Percentiles rank a stretch among this genome's conserved stretches.
Evolutionary conservation across 176 grass and related monocot species (phyloP).

Genomic region (Oryza coarctata): DNA sequence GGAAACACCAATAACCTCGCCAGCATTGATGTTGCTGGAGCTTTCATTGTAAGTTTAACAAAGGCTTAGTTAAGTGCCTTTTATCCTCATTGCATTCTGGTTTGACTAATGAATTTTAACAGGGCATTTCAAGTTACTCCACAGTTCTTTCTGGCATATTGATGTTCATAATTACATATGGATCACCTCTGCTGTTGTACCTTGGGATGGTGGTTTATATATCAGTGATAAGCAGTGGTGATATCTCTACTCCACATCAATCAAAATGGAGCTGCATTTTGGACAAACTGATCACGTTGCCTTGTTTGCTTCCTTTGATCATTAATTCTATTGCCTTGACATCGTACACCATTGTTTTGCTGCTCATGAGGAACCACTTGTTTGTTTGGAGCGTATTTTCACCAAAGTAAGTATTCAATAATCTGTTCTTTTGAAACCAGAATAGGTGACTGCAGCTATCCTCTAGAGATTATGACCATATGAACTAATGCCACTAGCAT

Average conservation of each 20-base stretch:
- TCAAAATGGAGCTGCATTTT: conserved; percentile 42
- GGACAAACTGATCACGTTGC: conserved; percentile 50
- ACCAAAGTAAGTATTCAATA: conserved; percentile 76
- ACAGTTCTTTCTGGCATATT: conserved; percentile 68
- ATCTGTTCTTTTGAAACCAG: not conserved
- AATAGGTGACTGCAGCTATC: not conserved
- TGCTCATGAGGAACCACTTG: conserved; percentile 93
- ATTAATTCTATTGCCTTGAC: conserved; percentile 74
- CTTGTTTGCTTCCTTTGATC: conserved; percentile 71
- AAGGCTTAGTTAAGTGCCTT: not conserved
- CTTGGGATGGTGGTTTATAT: conserved; percentile 65
- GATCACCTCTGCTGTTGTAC: conserved; percentile 63
- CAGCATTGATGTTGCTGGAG: conserved; percentile 90
- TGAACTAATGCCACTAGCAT: not conserved
- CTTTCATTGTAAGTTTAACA: conserved; percentile 80
- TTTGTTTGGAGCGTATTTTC: conserved; percentile 99
- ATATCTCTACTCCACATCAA: conserved; percentile 30
- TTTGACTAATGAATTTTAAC: conserved; percentile 39
- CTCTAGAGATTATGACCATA: not conserved
- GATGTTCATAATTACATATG: conserved; percentile 90
- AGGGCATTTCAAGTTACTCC: conserved; percentile 90
- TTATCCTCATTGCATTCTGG: not conserved
- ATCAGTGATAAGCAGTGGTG: conserved; percentile 40
- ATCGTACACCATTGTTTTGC: conserved; percentile 76
- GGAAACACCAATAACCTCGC: conserved; percentile 91